These are phyloP conservation scores for Colletotrichum theobromicola DNA, from an alignment of 2,329 filamentous ascomycete genomes.

Conservation along the genomic window DNA sequence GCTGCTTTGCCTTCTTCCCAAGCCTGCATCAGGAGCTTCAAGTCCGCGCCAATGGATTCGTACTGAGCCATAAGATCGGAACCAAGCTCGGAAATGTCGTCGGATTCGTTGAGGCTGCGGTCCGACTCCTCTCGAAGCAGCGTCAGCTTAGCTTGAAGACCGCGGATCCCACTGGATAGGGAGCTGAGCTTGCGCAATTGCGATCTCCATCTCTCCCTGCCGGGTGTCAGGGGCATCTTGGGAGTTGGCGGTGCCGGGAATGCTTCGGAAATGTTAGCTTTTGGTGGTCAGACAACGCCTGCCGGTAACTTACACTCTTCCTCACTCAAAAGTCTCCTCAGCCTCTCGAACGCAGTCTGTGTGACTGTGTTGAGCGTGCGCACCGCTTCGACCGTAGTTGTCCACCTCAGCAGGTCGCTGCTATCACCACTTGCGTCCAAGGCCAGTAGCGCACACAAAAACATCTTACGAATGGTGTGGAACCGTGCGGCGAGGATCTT, in stretches of 20 bases:
- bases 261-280: constrained; percentile 37
- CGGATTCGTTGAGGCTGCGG: constrained; percentile 75
- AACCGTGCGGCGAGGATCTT: constrained; percentile 84
- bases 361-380: constrained; percentile 67
- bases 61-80: constrained; percentile 86
- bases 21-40: constrained; percentile 79
- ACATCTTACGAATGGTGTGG: constrained; percentile 80
- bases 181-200: constrained; percentile 89
- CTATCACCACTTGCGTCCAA: constrained; percentile 82
- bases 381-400: constrained; percentile 77
- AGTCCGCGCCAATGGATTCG: constrained; percentile 89
- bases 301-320: constrained; percentile 70
- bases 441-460: constrained; percentile 87
- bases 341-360: constrained; percentile 64
- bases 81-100: constrained; percentile 76
- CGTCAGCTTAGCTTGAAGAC: constrained; percentile 93
- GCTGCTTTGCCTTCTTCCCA: constrained; percentile 91
- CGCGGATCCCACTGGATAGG: constrained; percentile 87
- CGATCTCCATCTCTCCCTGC: constrained; percentile 82
- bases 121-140: constrained; percentile 90
- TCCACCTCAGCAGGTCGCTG: constrained; percentile 80
- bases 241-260: constrained; percentile 62
- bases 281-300: too few relatives aligned
- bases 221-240: constrained; percentile 68
- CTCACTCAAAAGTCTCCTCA: constrained; percentile 75